Evolutionary conservation across 495 filamentous ascomycete species (phyloP), one percentile per base, ranked within the genome.

Genomic region (Podospora pseudopauciseta): DNA sequence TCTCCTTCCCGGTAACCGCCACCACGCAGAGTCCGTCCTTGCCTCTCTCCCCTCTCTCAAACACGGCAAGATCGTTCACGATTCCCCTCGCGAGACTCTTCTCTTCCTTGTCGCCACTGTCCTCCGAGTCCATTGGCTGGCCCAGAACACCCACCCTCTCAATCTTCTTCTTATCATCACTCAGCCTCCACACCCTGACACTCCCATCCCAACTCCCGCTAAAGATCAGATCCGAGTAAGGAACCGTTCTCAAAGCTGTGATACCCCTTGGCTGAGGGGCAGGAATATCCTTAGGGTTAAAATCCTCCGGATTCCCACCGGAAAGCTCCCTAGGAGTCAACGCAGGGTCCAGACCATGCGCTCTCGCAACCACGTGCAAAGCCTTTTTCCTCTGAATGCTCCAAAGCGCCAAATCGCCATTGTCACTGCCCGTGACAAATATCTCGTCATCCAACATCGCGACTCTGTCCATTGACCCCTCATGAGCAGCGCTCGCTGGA

Each of bases 201-300:
- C 83, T 86, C 1, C 95, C 95, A 79, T 99, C 95, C 92, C 94
- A 98, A 76, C 92, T 96, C 18, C 94, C 95, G 68, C 88, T 94
- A 49, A 98, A 79, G 53, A 98, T 84, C 32, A 97, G 79, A 73
- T 99, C 92, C 11, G 91, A 92, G 73, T 92, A 96, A 0, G 94
- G 93, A 53, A 98, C 82, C 4, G 90, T 90, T 30, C 90, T 82
- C 57, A 99, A 80, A 2, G 95, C 95, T 9, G 95, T 98, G 75
- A 99, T 94, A 85, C 91, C 93, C 65, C 94, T 85, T 19, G 93
- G 92, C 65, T 89, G 87, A 16, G 90, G 88, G 34, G 84, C 83
- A 3, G 87, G 86, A 4, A 86, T 77, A 7, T 81, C 79, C n/a
- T 78, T 80, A 13, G 80, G 79, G 63, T 87, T 79, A 5, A 88